These are phyloP conservation scores for Cadophora luteo-olivacea DNA, from an alignment of 2,329 filamentous ascomycete species.

Conservation along the genomic window DNA sequence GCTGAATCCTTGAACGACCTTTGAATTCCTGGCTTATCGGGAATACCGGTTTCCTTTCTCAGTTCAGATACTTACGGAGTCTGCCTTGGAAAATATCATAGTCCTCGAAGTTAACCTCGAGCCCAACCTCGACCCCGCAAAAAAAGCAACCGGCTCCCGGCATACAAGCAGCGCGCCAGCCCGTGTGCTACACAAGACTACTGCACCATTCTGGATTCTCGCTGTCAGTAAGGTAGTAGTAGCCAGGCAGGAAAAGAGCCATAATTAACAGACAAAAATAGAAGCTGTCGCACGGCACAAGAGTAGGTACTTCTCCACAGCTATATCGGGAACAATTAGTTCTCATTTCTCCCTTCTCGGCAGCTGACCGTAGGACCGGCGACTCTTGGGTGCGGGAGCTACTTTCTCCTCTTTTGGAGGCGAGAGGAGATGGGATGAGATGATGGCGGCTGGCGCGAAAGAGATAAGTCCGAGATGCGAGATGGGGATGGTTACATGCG, in stretches of 20 bases:
- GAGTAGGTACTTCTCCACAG: neutral
- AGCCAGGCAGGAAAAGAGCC: neutral
- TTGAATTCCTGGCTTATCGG: neutral
- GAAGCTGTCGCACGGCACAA: slow-evolving; percentile 1
- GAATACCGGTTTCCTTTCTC: neutral
- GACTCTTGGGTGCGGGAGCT: neutral
- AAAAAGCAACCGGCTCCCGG: neutral
- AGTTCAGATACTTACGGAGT: neutral
- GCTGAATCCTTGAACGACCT: neutral
- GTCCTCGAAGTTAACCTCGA: too few species aligned
- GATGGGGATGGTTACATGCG: slow-evolving; percentile 7
- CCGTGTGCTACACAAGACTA: neutral
- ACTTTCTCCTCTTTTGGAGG: neutral
- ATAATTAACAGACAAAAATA: slow-evolving; percentile 19
- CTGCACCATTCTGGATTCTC: neutral
- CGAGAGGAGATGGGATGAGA: neutral
- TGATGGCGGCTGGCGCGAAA: neutral
- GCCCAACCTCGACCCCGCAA: neutral
- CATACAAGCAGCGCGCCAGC: neutral
- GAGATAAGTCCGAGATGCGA: neutral
- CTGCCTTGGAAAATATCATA: neutral
- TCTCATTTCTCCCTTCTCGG: neutral
- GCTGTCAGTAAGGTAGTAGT: too few species aligned
- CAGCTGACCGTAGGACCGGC: neutral
- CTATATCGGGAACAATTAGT: slow-evolving; percentile 20